Evolutionary conservation across 2,329 filamentous ascomycete genomes (phyloP).

Genomic region (Purpureocillium lavendulum): DNA sequence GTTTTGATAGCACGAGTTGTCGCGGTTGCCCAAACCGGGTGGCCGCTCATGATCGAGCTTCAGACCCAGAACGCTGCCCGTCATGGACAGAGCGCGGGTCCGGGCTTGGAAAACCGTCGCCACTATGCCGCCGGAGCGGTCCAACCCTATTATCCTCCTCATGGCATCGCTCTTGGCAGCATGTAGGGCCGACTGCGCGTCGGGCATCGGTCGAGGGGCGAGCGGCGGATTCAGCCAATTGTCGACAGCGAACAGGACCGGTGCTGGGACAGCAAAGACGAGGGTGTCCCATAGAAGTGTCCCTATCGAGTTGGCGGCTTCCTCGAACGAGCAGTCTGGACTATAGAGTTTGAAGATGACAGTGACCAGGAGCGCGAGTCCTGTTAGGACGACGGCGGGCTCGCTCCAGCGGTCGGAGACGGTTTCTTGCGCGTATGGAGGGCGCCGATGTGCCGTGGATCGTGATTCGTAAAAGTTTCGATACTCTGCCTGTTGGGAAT

Average conservation of each 20-base stretch:
- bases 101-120: constrained; percentile 50
- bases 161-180: constrained; percentile 58
- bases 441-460: constrained; percentile 21
- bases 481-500: constrained; percentile 21
- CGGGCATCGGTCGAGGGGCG: constrained; percentile 28
- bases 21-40: constrained; percentile 76
- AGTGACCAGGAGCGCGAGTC: constrained; percentile 22
- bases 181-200: constrained; percentile 32
- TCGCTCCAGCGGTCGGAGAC: constrained; percentile 23
- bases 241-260: constrained; percentile 49
- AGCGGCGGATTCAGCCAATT: constrained; percentile 42
- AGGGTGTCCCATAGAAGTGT: constrained; percentile 53
- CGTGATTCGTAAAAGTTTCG: constrained; percentile 26
- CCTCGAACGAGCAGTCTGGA: constrained; percentile 20
- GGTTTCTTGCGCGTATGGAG: constrained; percentile 14
- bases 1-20: constrained; percentile 98
- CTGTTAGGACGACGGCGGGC: constrained; percentile 25
- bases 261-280: constrained; percentile 47
- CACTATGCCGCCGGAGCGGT: constrained; percentile 43
- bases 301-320: constrained; percentile 15
- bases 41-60: constrained; percentile 37
- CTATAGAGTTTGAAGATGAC: constrained; percentile 25
- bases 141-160: constrained; percentile 53
- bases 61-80: constrained; percentile 30
- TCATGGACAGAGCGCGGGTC: constrained; percentile 46